Percentiles rank a stretch among this genome's conserved stretches.
Conservation (phyloP, 192 early-diverging fungal genomes). For the Coemansia umbellata region DNA sequence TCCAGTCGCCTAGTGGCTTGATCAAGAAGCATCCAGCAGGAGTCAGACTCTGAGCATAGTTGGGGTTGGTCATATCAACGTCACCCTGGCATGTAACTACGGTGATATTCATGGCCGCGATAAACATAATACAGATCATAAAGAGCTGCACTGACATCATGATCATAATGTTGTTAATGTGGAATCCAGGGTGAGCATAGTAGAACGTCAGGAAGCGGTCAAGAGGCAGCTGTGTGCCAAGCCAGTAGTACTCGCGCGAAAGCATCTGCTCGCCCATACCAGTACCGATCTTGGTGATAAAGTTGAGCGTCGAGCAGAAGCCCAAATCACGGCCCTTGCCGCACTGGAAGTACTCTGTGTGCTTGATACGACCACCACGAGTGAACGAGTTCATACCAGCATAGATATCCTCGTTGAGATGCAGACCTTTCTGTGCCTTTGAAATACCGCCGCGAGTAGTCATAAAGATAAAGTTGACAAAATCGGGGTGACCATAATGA, state of each 20-base stretch:
- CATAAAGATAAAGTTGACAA: constrained; percentile 86
- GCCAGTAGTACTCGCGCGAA: constrained; percentile 89
- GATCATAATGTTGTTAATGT: constrained; percentile 86
- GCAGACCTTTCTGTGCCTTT: constrained; percentile 86
- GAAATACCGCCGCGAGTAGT: constrained; percentile 81
- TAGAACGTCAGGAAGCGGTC: constrained; percentile 87
- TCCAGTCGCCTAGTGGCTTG: constrained; percentile 74
- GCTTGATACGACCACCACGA: constrained; percentile 82
- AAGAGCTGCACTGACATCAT: constrained; percentile 79
- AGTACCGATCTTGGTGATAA: constrained; percentile 85
- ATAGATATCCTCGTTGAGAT: constrained; percentile 90
- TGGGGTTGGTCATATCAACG: constrained; percentile 54
- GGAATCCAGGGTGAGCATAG: constrained; percentile 86
- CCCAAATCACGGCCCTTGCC: constrained; percentile 89
- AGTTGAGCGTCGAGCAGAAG: constrained; percentile 84
- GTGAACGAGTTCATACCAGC: constrained; percentile 87
- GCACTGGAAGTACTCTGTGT: constrained; percentile 88
- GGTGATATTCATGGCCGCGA: constrained; percentile 66
- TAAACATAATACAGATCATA: constrained; percentile 72
- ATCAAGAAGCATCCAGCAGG: constrained; percentile 67
- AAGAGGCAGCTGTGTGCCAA: constrained; percentile 78
- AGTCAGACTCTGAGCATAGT: constrained; percentile 46
- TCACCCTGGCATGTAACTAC: constrained; percentile 58
- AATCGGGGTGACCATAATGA: constrained; percentile 89
- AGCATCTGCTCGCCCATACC: constrained; percentile 94